A percentile compares a stretch with the other conserved stretches of the same genome.
Evolutionary conservation across 2,329 filamentous ascomycete genomes (phyloP).

Genomic region (Paradendryphiella salina): DNA sequence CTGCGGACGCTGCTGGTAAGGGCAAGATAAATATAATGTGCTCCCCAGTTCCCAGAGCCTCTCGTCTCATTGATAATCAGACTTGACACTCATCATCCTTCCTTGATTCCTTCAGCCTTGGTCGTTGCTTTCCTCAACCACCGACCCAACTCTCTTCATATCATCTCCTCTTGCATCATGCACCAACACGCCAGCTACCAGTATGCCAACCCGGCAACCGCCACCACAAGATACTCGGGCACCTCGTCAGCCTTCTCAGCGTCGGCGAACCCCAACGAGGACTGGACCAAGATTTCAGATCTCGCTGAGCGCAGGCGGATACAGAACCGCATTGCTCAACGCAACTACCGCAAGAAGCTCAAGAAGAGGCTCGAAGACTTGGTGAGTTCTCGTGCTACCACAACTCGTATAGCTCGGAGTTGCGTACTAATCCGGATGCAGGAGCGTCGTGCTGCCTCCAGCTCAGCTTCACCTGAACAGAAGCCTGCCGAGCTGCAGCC

Average conservation of each 20-base stretch:
- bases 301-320: slow-evolving; percentile 91
- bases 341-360: slow-evolving; percentile 96
- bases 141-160: slow-evolving; percentile 16
- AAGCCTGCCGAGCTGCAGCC: slow-evolving; percentile 58
- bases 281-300: slow-evolving; percentile 99
- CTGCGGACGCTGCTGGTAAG: slow-evolving; percentile 29
- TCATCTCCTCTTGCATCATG: slow-evolving; percentile 41
- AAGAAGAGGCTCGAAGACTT: slow-evolving; percentile 87
- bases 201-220: slow-evolving; percentile 47
- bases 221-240: slow-evolving; percentile 66
- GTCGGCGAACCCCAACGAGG: slow-evolving; percentile 92
- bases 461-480: slow-evolving; percentile 63
- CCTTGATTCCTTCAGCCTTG: slow-evolving; percentile 10
- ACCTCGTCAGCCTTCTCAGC: slow-evolving; percentile 94
- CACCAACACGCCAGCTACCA: slow-evolving; percentile 52
- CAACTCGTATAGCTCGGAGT: slow-evolving; percentile 16
- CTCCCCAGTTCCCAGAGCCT: slow-evolving; percentile 32
- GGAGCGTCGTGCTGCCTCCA: slow-evolving; percentile 73
- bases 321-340: slow-evolving; percentile 96
- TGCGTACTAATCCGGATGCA: slow-evolving; percentile 23
- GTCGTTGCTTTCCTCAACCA: slow-evolving; percentile 30
- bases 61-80: slow-evolving; percentile 23
- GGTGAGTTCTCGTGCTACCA: slow-evolving; percentile 24
- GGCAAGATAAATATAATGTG: slow-evolving; percentile 39
- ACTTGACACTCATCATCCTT: slow-evolving; percentile 23